Percentiles rank a stretch among this genome's conserved stretches.
Evolutionary conservation across 2,329 filamentous ascomycete species (phyloP).

Genomic region (Pestalotiopsis sp.): DNA sequence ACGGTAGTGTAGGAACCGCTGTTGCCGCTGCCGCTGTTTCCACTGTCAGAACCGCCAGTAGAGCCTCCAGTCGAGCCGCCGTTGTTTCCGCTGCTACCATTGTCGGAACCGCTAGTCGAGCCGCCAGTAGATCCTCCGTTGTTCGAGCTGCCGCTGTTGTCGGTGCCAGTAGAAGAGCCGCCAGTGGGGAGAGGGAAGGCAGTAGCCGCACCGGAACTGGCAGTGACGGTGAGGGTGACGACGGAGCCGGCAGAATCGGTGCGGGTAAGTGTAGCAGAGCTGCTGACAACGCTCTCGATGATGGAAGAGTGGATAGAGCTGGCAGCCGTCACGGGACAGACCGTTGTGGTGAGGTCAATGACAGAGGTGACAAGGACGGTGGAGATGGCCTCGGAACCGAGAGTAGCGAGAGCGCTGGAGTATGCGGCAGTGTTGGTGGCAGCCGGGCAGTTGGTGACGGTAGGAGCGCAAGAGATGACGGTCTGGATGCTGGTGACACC

Average conservation of each 20-base stretch:
- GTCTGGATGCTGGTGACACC: slow-evolving; percentile 26
- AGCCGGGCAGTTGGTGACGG: slow-evolving; percentile 29
- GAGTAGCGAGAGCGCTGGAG: slow-evolving; percentile 22
- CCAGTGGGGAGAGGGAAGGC: slow-evolving; percentile 12
- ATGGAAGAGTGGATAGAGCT: slow-evolving; percentile 27
- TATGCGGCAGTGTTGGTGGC: slow-evolving; percentile 24
- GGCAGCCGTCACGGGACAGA: slow-evolving; percentile 29
- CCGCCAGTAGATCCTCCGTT: not conserved
- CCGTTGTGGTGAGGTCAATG: slow-evolving; percentile 30
- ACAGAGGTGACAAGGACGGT: slow-evolving; percentile 29
- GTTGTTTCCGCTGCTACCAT: not conserved
- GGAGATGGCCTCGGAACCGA: slow-evolving; percentile 24
- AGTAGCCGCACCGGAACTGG: slow-evolving; percentile 8
- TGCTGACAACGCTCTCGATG: slow-evolving; percentile 16
- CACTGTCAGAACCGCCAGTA: not conserved
- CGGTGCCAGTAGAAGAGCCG: not conserved
- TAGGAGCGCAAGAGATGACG: slow-evolving; percentile 29
- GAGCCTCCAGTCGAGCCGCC: not conserved
- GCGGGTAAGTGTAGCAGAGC: slow-evolving; percentile 9
- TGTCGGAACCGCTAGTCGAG: not conserved
- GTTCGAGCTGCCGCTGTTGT: not conserved
- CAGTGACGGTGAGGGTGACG: slow-evolving; percentile 11
- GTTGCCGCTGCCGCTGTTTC: not conserved
- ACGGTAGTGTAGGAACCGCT: not conserved
- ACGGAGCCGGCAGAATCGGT: slow-evolving; percentile 11